These are phyloP conservation scores for Zasmidium angulare DNA, from an alignment of 2,329 filamentous ascomycete species.

Conservation along the genomic window DNA sequence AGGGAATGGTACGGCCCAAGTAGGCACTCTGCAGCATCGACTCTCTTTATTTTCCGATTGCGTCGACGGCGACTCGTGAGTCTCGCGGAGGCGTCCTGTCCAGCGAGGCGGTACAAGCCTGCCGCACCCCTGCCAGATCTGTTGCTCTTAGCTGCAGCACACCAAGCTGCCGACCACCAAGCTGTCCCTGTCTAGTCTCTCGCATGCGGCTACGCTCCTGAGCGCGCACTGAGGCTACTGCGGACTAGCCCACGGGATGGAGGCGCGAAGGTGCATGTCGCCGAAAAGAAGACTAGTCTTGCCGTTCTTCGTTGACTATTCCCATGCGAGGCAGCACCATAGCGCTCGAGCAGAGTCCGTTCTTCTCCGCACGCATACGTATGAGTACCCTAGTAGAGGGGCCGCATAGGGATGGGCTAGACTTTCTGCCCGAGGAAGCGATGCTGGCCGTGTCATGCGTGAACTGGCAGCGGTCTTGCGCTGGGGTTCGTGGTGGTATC, in stretches of 20 bases:
- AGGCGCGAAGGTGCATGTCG: not conserved
- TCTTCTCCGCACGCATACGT: not conserved
- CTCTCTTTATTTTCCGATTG: not conserved
- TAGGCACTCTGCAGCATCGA: not conserved
- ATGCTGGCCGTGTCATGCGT: not conserved
- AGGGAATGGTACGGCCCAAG: not conserved
- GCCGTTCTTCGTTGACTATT: not conserved
- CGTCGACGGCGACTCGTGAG: not conserved
- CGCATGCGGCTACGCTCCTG: not conserved
- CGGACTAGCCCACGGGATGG: not conserved
- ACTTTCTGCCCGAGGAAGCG: not conserved
- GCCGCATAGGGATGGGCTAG: not conserved
- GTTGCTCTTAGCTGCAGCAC: not conserved
- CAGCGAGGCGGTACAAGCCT: not conserved
- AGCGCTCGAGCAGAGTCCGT: not conserved
- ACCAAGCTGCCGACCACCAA: not conserved
- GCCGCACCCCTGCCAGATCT: not conserved
- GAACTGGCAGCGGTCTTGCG: not conserved
- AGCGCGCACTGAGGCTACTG: not conserved
- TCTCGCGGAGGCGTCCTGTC: not conserved
- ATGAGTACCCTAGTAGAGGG: not conserved
- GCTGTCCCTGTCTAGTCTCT: not conserved
- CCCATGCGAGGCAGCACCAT: not conserved
- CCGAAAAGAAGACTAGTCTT: not conserved
- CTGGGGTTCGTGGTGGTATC: not conserved